Evolutionary conservation across 805 yeast species (phyloP).

Genomic region (Candida railenensis): DNA sequence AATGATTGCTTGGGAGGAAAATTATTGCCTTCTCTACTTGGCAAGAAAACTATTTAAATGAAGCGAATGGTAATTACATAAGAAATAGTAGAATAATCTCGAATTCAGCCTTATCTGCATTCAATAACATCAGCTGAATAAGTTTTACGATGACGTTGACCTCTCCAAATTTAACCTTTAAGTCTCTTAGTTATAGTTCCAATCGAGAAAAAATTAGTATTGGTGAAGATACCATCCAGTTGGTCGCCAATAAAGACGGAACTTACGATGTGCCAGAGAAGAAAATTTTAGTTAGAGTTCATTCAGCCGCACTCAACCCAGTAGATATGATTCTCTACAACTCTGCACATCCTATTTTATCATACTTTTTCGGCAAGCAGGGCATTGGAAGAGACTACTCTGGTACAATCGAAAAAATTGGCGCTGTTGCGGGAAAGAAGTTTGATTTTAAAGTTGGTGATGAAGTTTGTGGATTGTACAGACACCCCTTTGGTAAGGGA

Average conservation of each 20-base stretch:
- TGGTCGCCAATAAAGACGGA: not conserved
- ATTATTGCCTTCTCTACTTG: too few relatives aligned
- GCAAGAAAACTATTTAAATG: too few relatives aligned
- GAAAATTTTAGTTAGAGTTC: constrained; percentile 29
- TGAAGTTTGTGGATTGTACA: constrained; percentile 25
- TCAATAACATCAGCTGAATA: not conserved
- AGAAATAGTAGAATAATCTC: too few relatives aligned
- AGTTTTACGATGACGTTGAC: not conserved
- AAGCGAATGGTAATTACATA: too few relatives aligned
- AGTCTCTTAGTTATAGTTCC: not conserved
- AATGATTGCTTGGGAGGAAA: too few relatives aligned
- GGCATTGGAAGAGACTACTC: constrained; percentile 34
- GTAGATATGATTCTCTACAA: constrained; percentile 25
- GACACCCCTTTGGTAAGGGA: constrained; percentile 28
- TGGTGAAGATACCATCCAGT: not conserved
- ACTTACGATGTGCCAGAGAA: constrained; percentile 10
- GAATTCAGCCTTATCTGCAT: too few relatives aligned
- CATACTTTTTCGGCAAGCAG: constrained; percentile 9
- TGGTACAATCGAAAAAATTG: constrained; percentile 33
- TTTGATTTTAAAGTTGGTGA: constrained; percentile 26
- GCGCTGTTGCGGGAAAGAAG: constrained; percentile 18
- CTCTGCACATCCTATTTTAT: constrained; percentile 11
- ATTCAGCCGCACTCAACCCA: constrained; percentile 33
- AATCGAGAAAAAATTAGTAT: not conserved
- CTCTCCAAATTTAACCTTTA: not conserved